phyloP scores from a whole-genome alignment of 306 rosid genomes.

The Vigna reflexopilosa region DNA sequence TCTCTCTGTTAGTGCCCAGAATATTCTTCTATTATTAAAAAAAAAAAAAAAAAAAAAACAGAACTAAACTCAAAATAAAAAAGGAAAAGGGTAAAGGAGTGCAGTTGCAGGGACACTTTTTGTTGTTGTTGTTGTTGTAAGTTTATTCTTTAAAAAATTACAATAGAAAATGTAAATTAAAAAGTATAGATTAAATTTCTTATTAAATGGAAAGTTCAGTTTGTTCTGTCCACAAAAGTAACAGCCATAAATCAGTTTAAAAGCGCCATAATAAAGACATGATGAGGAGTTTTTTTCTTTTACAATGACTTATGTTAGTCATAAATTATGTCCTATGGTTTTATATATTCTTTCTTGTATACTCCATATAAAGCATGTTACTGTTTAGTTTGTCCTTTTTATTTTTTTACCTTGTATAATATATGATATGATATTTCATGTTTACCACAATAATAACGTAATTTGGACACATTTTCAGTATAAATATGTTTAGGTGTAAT shows the following conservation, averaged over 20 bases:
- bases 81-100: background rate
- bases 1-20: constrained; percentile 8
- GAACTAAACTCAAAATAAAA: background rate
- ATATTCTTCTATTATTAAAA: constrained; percentile 36
- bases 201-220: background rate
- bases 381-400: too few species aligned
- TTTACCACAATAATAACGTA: background rate
- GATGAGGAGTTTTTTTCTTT: too few species aligned
- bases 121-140: background rate
- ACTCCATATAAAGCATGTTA: too few species aligned
- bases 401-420: background rate
- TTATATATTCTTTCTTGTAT: too few species aligned
- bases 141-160: background rate
- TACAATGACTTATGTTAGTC: too few species aligned
- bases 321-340: too few species aligned
- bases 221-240: background rate
- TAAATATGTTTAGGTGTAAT: background rate
- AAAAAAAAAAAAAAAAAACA: background rate
- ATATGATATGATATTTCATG: background rate
- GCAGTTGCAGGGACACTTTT: background rate
- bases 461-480: too few species aligned
- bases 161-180: background rate
- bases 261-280: background rate
- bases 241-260: background rate
- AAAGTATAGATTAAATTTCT: background rate